phyloP scores from a whole-genome alignment of 495 filamentous ascomycete species.

The Neurospora cerealis region DNA sequence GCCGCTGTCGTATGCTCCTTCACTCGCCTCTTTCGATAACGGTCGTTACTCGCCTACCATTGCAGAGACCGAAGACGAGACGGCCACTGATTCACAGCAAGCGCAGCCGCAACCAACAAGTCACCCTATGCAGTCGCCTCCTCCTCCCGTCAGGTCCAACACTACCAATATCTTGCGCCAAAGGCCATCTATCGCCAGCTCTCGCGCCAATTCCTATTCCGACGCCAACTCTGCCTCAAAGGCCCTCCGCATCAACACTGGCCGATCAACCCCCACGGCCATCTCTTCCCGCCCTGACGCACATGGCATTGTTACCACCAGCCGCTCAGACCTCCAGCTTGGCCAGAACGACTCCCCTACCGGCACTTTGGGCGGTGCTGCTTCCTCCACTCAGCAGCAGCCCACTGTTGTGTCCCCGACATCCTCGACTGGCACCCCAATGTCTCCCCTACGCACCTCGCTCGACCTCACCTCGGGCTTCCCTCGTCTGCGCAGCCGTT shows the following conservation, averaged over 20 bases:
- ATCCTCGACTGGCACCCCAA: conserved; percentile 19
- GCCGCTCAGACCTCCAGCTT: conserved; percentile 11
- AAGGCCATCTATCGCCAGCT: conserved; percentile 29
- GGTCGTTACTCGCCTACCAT: conserved; percentile 33
- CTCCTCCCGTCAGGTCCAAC: background rate
- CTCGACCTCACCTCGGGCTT: conserved; percentile 37
- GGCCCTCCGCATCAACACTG: conserved; percentile 35
- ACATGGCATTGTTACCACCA: background rate
- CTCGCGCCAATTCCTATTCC: conserved; percentile 33
- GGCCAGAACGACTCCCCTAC: conserved; percentile 25
- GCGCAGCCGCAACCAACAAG: conserved; percentile 14
- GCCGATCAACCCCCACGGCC: conserved; percentile 17
- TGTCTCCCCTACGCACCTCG: conserved; percentile 41
- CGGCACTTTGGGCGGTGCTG: conserved; percentile 10
- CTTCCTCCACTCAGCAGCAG: background rate
- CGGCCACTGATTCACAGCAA: conserved; percentile 14
- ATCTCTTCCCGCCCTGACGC: conserved; percentile 30
- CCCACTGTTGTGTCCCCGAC: conserved; percentile 10
- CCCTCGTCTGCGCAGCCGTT: conserved; percentile 40
- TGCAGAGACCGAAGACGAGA: conserved; percentile 41
- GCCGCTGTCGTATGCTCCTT: conserved; percentile 43
- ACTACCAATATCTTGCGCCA: conserved; percentile 3
- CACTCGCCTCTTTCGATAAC: conserved; percentile 37
- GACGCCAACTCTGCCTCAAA: conserved; percentile 24
- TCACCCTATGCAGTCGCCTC: conserved; percentile 2